Evolutionary conservation across 2,329 filamentous ascomycete genomes (phyloP), one percentile per base, ranked within the genome.

Genomic region (Tolypocladium capitatum): DNA sequence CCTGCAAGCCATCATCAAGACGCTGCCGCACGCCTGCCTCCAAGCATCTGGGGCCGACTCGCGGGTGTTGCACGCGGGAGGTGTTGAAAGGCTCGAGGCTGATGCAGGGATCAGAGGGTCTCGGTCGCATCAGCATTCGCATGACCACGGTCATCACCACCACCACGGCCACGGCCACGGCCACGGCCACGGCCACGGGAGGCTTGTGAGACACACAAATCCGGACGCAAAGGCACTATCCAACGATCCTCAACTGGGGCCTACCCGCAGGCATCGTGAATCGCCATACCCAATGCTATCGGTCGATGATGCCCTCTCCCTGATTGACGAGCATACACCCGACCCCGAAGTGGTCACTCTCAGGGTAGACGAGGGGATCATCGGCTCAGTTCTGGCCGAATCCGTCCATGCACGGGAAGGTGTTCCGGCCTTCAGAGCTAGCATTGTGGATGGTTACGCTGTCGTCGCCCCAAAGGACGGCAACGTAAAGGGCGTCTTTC

Each of bases 361-460:
- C 2, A 74, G 78, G 7, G 83, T 94, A 4, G 70, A 84, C 50
- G 72, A 75, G 32, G 66, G 68, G 2, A 69, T 97, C 1, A 77
- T 91, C 1, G 88, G 88, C 8, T 79, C 76, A 9, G 83, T 97
- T 1, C 70, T 98, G 2, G 89, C 91, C 0, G 81, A 89, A 60
- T 84, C 94, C 55, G 83, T 98, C 24, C 77, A 72, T 35, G 88
- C 92, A 0, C 68, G 68, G 4, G 91, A 96, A 61, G 80, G 84
- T 8, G 92, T 98, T 0, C 92, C 92, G 0, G 92, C 91, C 0
- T 98, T 94, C 67, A 75, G 89, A 49, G 92, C 92, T 18, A 97
- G 91, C 60, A 97, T 96, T 36, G 92, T 98, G 1, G 92, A 98
- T 63, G 92, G 92, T 1, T 98, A 98, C 60, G 92, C 92, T 2